A percentile compares a stretch with the other conserved stretches of the same genome.
Evolutionary conservation across 768 basidiomycete genomes (phyloP).

Genomic region (Hemileccinum rubropunctum): DNA sequence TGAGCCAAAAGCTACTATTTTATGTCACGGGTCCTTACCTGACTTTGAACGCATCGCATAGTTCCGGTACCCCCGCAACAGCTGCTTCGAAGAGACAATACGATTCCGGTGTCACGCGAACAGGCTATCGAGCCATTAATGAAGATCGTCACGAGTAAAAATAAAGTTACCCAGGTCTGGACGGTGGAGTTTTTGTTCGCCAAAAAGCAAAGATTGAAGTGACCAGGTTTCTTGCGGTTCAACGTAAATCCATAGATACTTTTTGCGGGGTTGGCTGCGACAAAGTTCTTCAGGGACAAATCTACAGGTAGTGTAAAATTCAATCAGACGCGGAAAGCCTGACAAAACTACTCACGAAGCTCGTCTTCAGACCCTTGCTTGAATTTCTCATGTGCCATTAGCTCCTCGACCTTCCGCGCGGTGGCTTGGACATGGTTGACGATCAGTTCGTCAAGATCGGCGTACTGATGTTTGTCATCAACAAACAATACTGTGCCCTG

Average conservation of each 20-base stretch:
- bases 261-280: conserved; percentile 90
- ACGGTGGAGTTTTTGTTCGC: conserved; percentile 88
- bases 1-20: neutral
- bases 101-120: conserved; percentile 83
- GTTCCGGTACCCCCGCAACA: conserved; percentile 85
- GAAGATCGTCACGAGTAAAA: neutral
- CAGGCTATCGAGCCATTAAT: conserved; percentile 49
- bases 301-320: conserved; percentile 44
- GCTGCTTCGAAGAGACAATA: conserved; percentile 90
- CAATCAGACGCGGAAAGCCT: neutral
- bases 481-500: conserved; percentile 68
- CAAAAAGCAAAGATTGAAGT: conserved; percentile 91
- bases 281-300: conserved; percentile 81
- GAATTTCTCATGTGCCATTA: conserved; percentile 95
- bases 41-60: conserved; percentile 98
- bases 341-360: conserved; percentile 63
- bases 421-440: conserved; percentile 96
- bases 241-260: conserved; percentile 95
- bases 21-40: conserved; percentile 40
- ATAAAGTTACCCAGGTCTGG: conserved; percentile 74
- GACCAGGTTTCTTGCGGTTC: conserved; percentile 86
- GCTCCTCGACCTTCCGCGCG: conserved; percentile 88
- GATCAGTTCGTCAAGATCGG: conserved; percentile 94
- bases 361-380: conserved; percentile 85
- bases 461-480: conserved; percentile 77